Conservation (phyloP, 768 basidiomycete genomes). For the Mycena crocata region DNA sequence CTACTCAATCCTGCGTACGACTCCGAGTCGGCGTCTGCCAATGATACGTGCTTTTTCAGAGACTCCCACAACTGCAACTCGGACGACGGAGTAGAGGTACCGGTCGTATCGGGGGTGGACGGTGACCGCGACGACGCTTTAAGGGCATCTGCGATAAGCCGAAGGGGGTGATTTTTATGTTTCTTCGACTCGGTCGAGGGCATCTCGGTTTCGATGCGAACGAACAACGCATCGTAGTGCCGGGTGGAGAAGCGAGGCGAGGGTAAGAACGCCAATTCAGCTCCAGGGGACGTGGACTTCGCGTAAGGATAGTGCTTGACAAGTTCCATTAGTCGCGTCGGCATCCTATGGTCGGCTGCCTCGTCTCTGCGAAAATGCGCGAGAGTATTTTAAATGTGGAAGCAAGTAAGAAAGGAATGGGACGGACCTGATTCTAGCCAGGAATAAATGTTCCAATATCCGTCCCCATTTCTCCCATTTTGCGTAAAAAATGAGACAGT, state of each 20-base stretch:
- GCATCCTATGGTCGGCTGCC: slow-evolving; percentile 65
- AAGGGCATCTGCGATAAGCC: slow-evolving; percentile 73
- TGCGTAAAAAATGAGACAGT: slow-evolving; percentile 74
- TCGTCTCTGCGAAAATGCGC: slow-evolving; percentile 64
- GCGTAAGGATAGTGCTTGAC: slow-evolving; percentile 77
- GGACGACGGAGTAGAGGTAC: slow-evolving; percentile 3
- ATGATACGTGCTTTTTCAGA: slow-evolving; percentile 52
- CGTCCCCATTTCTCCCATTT: slow-evolving; percentile 82
- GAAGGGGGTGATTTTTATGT: slow-evolving; percentile 63
- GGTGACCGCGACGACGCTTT: slow-evolving; percentile 43
- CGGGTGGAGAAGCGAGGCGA: slow-evolving; percentile 78
- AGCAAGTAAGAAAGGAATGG: slow-evolving; percentile 2
- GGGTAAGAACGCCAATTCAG: slow-evolving; percentile 61
- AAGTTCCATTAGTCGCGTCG: slow-evolving; percentile 76
- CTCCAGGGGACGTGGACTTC: slow-evolving; percentile 40
- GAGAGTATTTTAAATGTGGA: slow-evolving; percentile 5
- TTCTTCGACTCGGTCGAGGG: slow-evolving; percentile 47
- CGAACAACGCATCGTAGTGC: slow-evolving; percentile 70
- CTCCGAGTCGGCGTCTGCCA: slow-evolving; percentile 53
- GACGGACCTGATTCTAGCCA: slow-evolving; percentile 75
- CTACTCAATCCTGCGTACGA: slow-evolving; percentile 55
- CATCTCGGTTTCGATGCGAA: slow-evolving; percentile 71
- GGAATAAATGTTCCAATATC: slow-evolving; percentile 81
- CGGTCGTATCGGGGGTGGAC: slow-evolving; percentile 5
- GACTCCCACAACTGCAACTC: slow-evolving; percentile 62